Evolutionary conservation across 495 filamentous ascomycete genomes (phyloP), one percentile per base, ranked within the genome.

Genomic region (Trichocladium antarcticum): DNA sequence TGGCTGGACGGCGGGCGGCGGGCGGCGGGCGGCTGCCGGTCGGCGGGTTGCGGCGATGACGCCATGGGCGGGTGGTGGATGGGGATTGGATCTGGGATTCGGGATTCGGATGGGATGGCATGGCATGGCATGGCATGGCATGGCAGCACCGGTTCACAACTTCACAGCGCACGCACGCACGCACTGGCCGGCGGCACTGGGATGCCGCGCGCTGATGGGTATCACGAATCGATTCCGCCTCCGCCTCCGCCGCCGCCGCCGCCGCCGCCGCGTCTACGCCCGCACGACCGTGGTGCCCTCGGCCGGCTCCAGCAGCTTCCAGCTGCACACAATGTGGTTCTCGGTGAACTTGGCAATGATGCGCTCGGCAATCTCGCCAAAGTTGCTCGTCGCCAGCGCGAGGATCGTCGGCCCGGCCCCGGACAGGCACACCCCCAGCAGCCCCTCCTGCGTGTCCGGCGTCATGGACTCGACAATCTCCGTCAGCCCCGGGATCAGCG

Each of bases 341-440:
- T 57, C 35, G 37, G 67, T 65, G 63, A 94, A 92, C 56, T 74
- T 72, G 11, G 63, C 61, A 56, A 94, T 78, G 44, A 95, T 85
- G 57, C 77, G 70, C 27, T 80, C 65, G 6, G 90, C 90, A 49
- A 98, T 96, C 49, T 80, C 71, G 24, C 83, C 79, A 66, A 95
- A 95, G 65, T 88, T 83, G 45, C 80, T 71, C 5, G 89, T 95
- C 10, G 92, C 92, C 32, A 98, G 74, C 4, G 89, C 92, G 37
- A 98, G 71, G 56, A 98, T 94, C 5, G 89, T 96, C 15, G 90
- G 92, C 3, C 92, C 92, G 4, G 92, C 92, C 17, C 92, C 90
- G 7, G 87, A 93, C 5, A 96, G 73, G 64, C 90, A 95, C 31
- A 95, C 90, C 35, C 92, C 92, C 31, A 95, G 72, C 3, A 98